These are phyloP conservation scores for Kingdonia uniflora DNA, from an alignment of 164 flowering plant genomes.

Conservation along the genomic window DNA sequence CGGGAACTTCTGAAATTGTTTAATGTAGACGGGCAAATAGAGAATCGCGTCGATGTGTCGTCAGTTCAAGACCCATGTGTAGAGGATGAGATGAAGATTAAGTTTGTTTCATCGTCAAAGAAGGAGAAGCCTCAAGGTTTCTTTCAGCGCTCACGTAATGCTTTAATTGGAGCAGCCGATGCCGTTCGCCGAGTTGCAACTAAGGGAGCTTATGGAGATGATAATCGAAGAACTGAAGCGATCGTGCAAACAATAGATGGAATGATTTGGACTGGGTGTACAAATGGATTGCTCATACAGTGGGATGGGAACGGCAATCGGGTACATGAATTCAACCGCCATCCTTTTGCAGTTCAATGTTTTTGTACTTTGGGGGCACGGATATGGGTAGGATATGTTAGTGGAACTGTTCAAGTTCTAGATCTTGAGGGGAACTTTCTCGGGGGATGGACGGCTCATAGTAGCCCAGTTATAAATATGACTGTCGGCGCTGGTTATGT, in stretches of 20 bases:
- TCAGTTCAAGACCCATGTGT: constrained; percentile 34
- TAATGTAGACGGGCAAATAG: constrained; percentile 76
- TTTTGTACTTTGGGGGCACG: constrained; percentile 69
- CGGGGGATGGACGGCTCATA: constrained; percentile 89
- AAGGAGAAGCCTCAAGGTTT: constrained; percentile 80
- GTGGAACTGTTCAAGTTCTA: constrained; percentile 66
- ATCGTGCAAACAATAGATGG: constrained; percentile 56
- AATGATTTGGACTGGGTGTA: constrained; percentile 79
- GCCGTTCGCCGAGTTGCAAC: constrained; percentile 91
- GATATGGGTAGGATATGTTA: constrained; percentile 78
- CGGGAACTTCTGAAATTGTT: constrained; percentile 85
- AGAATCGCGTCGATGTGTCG: constrained; percentile 56
- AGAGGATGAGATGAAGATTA: constrained; percentile 76
- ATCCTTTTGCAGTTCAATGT: constrained; percentile 54
- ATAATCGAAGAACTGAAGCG: constrained; percentile 68
- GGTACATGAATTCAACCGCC: constrained; percentile 54
- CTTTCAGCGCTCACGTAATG: constrained; percentile 89
- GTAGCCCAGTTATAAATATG: constrained; percentile 62
- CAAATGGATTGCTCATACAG: constrained; percentile 76
- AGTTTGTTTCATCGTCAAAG: constrained; percentile 52
- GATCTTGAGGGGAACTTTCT: constrained; percentile 75
- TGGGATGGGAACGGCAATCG: constrained; percentile 96
- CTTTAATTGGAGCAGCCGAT: constrained; percentile 97
- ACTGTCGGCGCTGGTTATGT: constrained; percentile 55
- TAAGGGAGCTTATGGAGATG: constrained; percentile 64